Evolutionary conservation across 768 basidiomycete species (phyloP).

Genomic region (Mycena filopes): DNA sequence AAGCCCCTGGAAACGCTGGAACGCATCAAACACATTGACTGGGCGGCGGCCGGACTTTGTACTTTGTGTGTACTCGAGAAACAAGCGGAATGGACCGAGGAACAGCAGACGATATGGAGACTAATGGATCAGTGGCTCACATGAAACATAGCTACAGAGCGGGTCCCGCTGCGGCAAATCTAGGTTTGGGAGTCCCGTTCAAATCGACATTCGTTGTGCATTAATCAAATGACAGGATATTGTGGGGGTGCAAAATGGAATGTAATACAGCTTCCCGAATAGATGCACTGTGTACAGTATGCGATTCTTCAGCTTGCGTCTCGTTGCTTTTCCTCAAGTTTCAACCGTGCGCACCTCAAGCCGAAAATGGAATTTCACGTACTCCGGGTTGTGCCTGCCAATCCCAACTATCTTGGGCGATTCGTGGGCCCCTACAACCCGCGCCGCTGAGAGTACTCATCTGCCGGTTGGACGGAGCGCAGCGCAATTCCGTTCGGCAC

Average conservation of each 20-base stretch:
- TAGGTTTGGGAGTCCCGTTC: conserved; percentile 19
- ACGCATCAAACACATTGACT: conserved; percentile 65
- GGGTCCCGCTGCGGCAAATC: conserved; percentile 8
- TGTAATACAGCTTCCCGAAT: conserved; percentile 8
- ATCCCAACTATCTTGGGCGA: not conserved
- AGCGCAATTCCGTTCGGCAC: not conserved
- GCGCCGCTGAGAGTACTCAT: not conserved
- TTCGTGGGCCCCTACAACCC: not conserved
- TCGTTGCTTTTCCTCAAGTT: not conserved
- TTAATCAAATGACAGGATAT: conserved; percentile 10
- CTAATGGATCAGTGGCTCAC: conserved; percentile 69
- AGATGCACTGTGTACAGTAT: conserved; percentile 5
- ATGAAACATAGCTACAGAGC: conserved; percentile 20
- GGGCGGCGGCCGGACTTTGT: conserved; percentile 70
- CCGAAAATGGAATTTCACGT: not conserved
- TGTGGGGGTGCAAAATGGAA: not conserved
- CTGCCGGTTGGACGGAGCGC: not conserved
- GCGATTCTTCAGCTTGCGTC: not conserved
- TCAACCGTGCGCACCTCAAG: too few species aligned
- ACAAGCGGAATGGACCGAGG: conserved; percentile 71
- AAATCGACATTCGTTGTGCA: conserved; percentile 14
- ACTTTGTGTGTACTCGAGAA: conserved; percentile 66
- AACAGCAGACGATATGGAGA: conserved; percentile 69
- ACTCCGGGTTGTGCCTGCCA: conserved; percentile 1
- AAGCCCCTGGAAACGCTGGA: conserved; percentile 80